Evolutionary conservation across 768 basidiomycete species (phyloP), one percentile per base, ranked within the genome.

Genomic region (Pleurotus eryngii): DNA sequence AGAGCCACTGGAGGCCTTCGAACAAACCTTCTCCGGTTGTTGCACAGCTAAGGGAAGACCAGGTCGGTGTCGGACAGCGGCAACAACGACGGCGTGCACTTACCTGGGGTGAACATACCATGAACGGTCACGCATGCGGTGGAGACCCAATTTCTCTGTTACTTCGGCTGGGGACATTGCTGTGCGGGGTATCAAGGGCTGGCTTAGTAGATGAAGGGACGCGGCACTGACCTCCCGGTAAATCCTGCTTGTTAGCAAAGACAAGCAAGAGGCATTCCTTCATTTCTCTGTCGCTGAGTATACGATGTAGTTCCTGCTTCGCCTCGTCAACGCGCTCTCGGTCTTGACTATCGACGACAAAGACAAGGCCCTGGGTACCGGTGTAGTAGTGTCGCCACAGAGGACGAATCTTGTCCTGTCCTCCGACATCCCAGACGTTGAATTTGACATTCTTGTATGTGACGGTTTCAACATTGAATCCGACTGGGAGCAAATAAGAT

Each of bases 71-170:
- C 30, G 9, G 7, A 11, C 8, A 35, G 30, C 30, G 30, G 30
- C 2, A 11, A 35, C 11, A 3, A 35, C 11, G 9, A 30, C 30
- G 8, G 30, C 7, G 30, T 35, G 30, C 30, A 72, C 83, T 64
- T 72, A 96, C 90, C 95, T 97, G 50, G 96, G 96, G 76, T 98
- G 96, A 54, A 98, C 95, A 82, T 98, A 98, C 96, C 96, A 98
- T 71, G 90, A 94, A 59, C 96, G 81, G 67, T 98, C 95, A 59
- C 92, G 87, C 96, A 98, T 98, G 64, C 89, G 81, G 71, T 97
- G 91, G 62, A 98, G 77, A 39, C 95, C 95, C 43, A 98, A 76
- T 72, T 96, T 97, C 74, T 98, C 96, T 9, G 96, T 98, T 40
- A 98, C 95, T 71, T 98, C 95, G 6, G 96, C 95, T 35, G 96